phyloP scores from a whole-genome alignment of 257 asterid species.

The Plantago ovata region DNA sequence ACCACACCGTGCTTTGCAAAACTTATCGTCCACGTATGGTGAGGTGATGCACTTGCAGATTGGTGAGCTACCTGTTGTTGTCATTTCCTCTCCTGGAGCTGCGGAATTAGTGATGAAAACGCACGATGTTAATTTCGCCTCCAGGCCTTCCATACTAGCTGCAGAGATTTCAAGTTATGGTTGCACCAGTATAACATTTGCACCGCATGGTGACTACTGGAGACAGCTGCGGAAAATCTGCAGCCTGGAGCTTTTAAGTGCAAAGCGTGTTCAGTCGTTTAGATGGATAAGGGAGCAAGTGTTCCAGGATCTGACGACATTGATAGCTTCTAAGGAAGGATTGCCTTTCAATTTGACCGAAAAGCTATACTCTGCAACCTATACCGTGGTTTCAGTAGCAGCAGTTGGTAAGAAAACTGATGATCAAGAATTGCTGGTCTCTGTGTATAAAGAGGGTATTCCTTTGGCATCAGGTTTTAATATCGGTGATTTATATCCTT shows the following conservation, averaged over 20 bases:
- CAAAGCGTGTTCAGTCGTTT: conserved; percentile 20
- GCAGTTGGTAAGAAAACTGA: conserved; percentile 24
- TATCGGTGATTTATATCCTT: conserved; percentile 19
- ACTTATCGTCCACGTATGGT: no score
- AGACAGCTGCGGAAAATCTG: conserved; percentile 30
- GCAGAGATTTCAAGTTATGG: no score
- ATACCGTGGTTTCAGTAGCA: conserved; percentile 11
- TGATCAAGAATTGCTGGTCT: conserved; percentile 18
- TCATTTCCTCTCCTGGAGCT: no score
- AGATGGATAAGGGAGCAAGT: conserved; percentile 20
- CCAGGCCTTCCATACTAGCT: no score
- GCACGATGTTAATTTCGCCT: no score
- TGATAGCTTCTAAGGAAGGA: conserved; percentile 17
- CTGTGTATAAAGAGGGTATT: neutral
- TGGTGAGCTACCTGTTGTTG: no score
- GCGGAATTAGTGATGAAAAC: no score
- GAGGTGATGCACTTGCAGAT: no score
- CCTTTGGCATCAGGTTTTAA: conserved; percentile 17
- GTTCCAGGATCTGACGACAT: conserved; percentile 1
- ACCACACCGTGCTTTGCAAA: no score
- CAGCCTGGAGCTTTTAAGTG: conserved; percentile 21
- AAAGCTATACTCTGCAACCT: neutral
- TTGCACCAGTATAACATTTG: no score
- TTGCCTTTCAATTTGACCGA: conserved; percentile 21
- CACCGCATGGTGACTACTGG: conserved; percentile 31